A percentile compares a stretch with the other conserved stretches of the same genome.
Conservation (phyloP, 2,329 filamentous ascomycete genomes). For the Aspergillus vadensis region DNA sequence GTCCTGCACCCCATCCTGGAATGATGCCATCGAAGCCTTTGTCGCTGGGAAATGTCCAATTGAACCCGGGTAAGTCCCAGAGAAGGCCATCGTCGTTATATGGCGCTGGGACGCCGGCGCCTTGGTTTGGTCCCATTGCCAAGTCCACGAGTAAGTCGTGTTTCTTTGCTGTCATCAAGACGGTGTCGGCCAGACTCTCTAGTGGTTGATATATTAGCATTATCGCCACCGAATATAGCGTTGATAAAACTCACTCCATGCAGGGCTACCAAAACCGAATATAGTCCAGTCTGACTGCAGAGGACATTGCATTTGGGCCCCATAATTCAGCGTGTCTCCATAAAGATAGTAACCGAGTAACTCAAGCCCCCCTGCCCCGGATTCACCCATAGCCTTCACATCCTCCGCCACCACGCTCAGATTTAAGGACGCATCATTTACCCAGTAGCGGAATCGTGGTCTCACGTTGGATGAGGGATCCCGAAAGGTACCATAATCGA, state of each 20-base stretch:
- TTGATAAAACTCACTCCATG: background rate
- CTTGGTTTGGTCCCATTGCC: constrained; percentile 51
- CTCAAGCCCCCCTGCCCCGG: background rate
- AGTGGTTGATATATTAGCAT: background rate
- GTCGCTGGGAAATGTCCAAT: background rate
- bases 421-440: background rate
- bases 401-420: background rate
- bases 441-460: constrained; percentile 5
- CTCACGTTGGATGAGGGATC: background rate
- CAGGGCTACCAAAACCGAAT: constrained; percentile 1
- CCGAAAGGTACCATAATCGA: background rate
- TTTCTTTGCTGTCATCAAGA: constrained; percentile 24
- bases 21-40: background rate
- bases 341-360: background rate
- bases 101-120: constrained; percentile 49
- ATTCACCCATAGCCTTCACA: background rate
- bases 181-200: background rate
- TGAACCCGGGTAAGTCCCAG: constrained; percentile 8
- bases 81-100: constrained; percentile 33
- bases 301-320: background rate
- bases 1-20: constrained; percentile 8
- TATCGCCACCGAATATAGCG: no score
- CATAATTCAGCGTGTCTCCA: background rate
- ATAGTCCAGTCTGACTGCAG: constrained; percentile 3
- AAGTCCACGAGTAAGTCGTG: constrained; percentile 49